A percentile compares a stretch with the other conserved stretches of the same genome.
phyloP scores from a whole-genome alignment of 352 stramenopile species.

The Aphanomyces invadans region DNA sequence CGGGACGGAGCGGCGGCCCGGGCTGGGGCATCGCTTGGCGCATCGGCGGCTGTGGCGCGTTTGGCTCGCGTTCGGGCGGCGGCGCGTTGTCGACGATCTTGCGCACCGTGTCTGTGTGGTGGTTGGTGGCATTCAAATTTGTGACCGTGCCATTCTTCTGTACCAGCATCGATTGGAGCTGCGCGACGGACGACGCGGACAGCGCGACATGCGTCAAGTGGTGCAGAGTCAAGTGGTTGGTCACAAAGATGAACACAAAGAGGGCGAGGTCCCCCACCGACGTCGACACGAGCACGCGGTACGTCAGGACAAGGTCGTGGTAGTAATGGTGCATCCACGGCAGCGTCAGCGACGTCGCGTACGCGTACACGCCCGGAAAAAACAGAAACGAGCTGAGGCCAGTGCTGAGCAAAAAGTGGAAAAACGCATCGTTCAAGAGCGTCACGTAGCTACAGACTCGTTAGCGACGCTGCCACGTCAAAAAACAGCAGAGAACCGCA shows the following conservation, averaged over 20 bases:
- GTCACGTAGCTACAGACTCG: not conserved
- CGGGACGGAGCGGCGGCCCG: not conserved
- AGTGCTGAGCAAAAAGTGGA: slow-evolving; percentile 16
- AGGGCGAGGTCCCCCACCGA: not conserved
- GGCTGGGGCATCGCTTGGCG: too few relatives aligned
- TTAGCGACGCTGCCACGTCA: not conserved
- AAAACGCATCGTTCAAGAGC: slow-evolving; percentile 11
- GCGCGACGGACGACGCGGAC: not conserved
- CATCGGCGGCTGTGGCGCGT: too few relatives aligned
- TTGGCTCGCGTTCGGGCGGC: too few relatives aligned
- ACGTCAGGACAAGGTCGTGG: not conserved
- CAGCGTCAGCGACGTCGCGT: not conserved
- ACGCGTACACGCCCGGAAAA: not conserved
- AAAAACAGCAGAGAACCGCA: not conserved
- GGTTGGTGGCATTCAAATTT: too few relatives aligned
- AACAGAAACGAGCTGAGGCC: slow-evolving; percentile 9
- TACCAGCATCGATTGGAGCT: slow-evolving; percentile 5
- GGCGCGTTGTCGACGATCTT: not conserved
- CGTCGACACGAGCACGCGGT: slow-evolving; percentile 13
- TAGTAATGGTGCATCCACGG: slow-evolving; percentile 1
- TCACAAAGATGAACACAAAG: slow-evolving; percentile 19
- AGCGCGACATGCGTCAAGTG: slow-evolving; percentile 12
- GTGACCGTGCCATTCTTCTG: too few relatives aligned
- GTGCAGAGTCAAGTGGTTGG: slow-evolving; percentile 18
- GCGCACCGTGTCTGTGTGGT: not conserved